phyloP scores from a whole-genome alignment of 1,284 basidiomycete genomes.

The Microbotryum silenes-acaulis region DNA sequence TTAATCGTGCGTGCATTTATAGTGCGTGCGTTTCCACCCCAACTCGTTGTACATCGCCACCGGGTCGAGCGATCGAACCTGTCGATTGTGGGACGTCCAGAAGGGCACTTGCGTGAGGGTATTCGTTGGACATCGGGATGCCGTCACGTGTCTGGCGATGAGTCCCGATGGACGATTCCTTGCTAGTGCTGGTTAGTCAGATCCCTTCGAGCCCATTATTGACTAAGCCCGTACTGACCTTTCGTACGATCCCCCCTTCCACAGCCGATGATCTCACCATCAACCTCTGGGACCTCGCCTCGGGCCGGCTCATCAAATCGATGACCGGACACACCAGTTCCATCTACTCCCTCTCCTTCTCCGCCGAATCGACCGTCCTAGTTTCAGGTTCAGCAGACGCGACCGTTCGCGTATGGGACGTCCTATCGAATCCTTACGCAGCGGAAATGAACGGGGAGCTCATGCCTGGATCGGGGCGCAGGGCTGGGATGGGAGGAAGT shows the following conservation, averaged over 20 bases:
- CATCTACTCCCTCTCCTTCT: slow-evolving; percentile 84
- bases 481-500: slow-evolving; percentile 34
- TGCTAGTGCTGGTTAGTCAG: slow-evolving; percentile 68
- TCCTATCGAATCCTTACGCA: slow-evolving; percentile 51
- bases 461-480: slow-evolving; percentile 1
- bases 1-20: neutral
- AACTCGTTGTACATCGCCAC: slow-evolving; percentile 97
- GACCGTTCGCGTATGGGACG: slow-evolving; percentile 95
- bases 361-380: slow-evolving; percentile 79
- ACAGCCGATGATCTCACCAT: slow-evolving; percentile 84
- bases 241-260: neutral
- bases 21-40: slow-evolving; percentile 95
- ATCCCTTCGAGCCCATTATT: neutral
- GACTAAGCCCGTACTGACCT: slow-evolving; percentile 3
- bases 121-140: slow-evolving; percentile 89
- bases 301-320: slow-evolving; percentile 87
- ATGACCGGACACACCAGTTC: slow-evolving; percentile 89
- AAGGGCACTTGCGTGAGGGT: slow-evolving; percentile 86
- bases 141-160: slow-evolving; percentile 78
- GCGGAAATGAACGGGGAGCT: slow-evolving; percentile 14
- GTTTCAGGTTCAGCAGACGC: slow-evolving; percentile 86
- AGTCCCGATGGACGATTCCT: slow-evolving; percentile 90
- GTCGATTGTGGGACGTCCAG: slow-evolving; percentile 97
- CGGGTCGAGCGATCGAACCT: slow-evolving; percentile 91
- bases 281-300: slow-evolving; percentile 92